phyloP scores from a whole-genome alignment of 1,284 basidiomycete genomes.

The Inonotus obliquus region DNA sequence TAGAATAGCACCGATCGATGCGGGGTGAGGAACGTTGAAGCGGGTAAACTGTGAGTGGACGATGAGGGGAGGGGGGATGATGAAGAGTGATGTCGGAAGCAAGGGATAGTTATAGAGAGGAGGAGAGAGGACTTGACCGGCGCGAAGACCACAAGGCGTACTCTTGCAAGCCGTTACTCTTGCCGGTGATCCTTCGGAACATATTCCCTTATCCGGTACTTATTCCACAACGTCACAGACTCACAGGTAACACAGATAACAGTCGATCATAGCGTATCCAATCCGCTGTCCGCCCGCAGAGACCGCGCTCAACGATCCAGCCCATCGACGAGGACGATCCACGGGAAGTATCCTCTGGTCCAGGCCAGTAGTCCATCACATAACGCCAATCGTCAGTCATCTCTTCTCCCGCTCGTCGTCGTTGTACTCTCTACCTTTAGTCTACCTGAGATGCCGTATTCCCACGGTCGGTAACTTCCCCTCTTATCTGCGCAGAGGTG shows the following conservation, averaged over 20 bases:
- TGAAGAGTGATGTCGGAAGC: neutral
- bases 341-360: slow-evolving; percentile 11
- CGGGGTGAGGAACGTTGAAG: slow-evolving; percentile 34
- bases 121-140: neutral
- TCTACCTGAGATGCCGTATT: neutral
- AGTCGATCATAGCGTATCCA: too few relatives aligned
- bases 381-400: neutral
- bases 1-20: slow-evolving; percentile 23
- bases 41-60: slow-evolving; percentile 25
- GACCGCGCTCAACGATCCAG: slow-evolving; percentile 5
- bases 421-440: neutral
- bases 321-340: slow-evolving; percentile 17
- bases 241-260: neutral
- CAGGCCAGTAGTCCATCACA: slow-evolving; percentile 11
- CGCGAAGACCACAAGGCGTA: neutral
- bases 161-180: neutral
- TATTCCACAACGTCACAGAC: neutral
- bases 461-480: neutral
- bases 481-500: neutral
- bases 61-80: neutral
- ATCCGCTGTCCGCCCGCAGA: slow-evolving; percentile 3
- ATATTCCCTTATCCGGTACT: neutral
- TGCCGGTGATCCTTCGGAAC: neutral
- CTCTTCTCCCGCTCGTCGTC: neutral
- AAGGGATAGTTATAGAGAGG: neutral